Evolutionary conservation across 2,329 filamentous ascomycete genomes (phyloP), one percentile per base, ranked within the genome.

Genomic region (Colletotrichum godetiae): DNA sequence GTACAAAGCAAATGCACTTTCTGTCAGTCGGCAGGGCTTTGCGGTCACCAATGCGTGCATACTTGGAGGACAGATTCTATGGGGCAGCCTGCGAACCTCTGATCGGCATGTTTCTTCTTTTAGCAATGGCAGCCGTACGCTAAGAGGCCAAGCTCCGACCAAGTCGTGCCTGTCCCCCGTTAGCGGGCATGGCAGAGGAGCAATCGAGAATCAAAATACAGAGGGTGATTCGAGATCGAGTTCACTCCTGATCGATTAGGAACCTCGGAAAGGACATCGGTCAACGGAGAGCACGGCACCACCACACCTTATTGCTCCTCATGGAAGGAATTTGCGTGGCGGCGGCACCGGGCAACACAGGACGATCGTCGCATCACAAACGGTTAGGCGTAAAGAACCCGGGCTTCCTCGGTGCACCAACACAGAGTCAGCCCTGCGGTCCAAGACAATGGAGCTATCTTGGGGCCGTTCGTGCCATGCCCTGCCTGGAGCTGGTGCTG

Each of bases 361-460:
- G 42, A 55, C 59, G 13, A 56, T 42, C n/a, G 22, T 13, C 49
- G 22, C 57, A 37, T 63, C 52, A 63, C 19, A 55, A 58, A 68
- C 49, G 62, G 53, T 55, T 65, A 60, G 69, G 66, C 70, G 66
- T 60, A 64, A 61, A 24, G 52, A 72, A 58, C 55, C 31, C 46
- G 42, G 66, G 33, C 65, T 64, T 29, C 19, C 70, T 73, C 37
- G 67, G 55, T 69, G 60, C 60, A 37, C 13, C 64, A 60, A 56
- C 60, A 67, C 67, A 73, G 55, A 70, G 60, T 70, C 70, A 73
- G 70, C 70, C 70, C 61, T 61, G 67, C 49, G 22, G 60, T 60
- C 56, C 67, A 73, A 73, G 70, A 65, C 70, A 73, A 70, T 35
- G 46, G 67, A 61, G 67, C 70, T 70, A 73, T 73, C 67, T 73